A percentile compares a stretch with the other conserved stretches of the same genome.
phyloP scores from a whole-genome alignment of 2,329 filamentous ascomycete genomes.

The Arthrobotrys megalospora region DNA sequence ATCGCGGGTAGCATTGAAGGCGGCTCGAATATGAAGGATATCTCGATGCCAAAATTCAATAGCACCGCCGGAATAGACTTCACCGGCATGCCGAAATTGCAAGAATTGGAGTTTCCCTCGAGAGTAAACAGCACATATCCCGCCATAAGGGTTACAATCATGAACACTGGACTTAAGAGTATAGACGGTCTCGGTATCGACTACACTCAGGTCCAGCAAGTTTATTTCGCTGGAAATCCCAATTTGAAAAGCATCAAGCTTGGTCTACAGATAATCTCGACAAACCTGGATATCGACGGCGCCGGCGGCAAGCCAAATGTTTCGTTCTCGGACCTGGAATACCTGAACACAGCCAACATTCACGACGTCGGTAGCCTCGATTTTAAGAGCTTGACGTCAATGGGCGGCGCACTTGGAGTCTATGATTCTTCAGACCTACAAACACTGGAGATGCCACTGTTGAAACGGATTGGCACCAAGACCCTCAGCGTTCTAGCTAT shows the following conservation, averaged over 20 bases:
- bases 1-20: constrained; percentile 37
- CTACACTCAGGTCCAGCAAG: constrained; percentile 46
- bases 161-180: constrained; percentile 46
- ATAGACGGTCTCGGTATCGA: constrained; percentile 45
- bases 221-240: constrained; percentile 54
- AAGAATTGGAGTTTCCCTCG: constrained; percentile 45
- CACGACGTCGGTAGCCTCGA: constrained; percentile 42
- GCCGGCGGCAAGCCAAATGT: constrained; percentile 37
- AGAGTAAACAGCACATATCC: constrained; percentile 50
- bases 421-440: constrained; percentile 44
- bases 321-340: constrained; percentile 40
- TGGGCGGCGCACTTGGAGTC: constrained; percentile 56
- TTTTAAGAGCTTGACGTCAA: constrained; percentile 28
- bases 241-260: constrained; percentile 47
- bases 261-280: constrained; percentile 37
- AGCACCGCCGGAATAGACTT: constrained; percentile 46
- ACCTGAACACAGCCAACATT: constrained; percentile 57
- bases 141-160: constrained; percentile 51
- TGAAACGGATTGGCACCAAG: constrained; percentile 46
- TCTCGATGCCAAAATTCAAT: constrained; percentile 51
- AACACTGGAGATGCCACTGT: constrained; percentile 31
- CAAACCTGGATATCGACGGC: constrained; percentile 56
- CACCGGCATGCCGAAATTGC: constrained; percentile 42
- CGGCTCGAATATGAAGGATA: constrained; percentile 34
- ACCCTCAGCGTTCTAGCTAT: constrained; percentile 56